phyloP scores from a whole-genome alignment of 371 early-diverging fungal genomes.

The Fennellomyces sp. region DNA sequence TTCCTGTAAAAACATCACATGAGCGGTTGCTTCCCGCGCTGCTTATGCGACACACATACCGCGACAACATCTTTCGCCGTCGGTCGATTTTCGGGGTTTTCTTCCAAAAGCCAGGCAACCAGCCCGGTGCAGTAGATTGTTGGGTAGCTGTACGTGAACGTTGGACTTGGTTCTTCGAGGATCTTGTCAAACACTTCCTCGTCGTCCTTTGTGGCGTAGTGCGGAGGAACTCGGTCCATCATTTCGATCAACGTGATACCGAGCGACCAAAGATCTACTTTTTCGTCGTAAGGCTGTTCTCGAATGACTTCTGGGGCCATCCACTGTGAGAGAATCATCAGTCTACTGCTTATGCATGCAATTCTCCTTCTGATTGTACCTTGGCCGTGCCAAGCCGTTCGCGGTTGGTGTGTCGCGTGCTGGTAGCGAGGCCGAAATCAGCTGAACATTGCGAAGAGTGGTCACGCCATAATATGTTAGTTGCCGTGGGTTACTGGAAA shows the following conservation, averaged over 20 bases:
- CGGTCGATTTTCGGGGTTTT: slow-evolving; percentile 37
- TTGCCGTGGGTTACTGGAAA: too few relatives aligned
- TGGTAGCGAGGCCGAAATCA: slow-evolving; percentile 53
- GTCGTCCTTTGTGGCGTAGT: slow-evolving; percentile 41
- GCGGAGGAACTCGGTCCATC: slow-evolving; percentile 60
- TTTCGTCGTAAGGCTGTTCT: slow-evolving; percentile 41
- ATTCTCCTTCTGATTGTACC: neutral
- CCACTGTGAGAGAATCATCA: slow-evolving; percentile 41
- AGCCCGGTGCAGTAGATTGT: slow-evolving; percentile 48
- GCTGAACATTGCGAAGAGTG: slow-evolving; percentile 19
- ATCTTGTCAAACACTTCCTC: slow-evolving; percentile 39
- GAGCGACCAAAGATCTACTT: slow-evolving; percentile 52
- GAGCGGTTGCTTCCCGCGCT: neutral
- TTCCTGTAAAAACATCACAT: slow-evolving; percentile 23
- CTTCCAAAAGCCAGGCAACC: slow-evolving; percentile 53
- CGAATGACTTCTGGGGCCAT: slow-evolving; percentile 57
- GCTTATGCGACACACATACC: slow-evolving; percentile 18
- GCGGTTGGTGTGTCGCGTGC: slow-evolving; percentile 30
- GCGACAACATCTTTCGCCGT: slow-evolving; percentile 41
- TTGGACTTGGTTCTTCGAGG: slow-evolving; percentile 43
- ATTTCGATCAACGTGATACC: slow-evolving; percentile 56
- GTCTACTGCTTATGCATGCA: neutral
- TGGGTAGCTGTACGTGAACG: slow-evolving; percentile 47
- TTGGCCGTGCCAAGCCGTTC: slow-evolving; percentile 53
- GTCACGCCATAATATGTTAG: neutral